Conservation (phyloP, 1,284 basidiomycete species). For the Ustilago trichophora region DNA sequence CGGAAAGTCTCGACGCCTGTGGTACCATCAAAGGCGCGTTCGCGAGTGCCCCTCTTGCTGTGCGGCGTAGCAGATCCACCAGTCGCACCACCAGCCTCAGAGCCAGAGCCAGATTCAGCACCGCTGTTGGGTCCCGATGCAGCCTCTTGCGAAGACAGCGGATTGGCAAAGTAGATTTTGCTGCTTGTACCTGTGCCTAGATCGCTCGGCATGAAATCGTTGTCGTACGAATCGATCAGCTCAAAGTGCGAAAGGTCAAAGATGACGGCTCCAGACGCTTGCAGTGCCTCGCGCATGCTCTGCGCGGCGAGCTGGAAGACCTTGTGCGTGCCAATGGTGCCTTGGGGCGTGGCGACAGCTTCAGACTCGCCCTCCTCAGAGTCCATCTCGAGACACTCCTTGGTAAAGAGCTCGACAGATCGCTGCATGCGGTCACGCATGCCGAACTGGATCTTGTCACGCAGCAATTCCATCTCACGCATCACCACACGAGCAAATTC, state of each 20-base stretch:
- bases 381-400: conserved; percentile 92
- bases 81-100: background rate
- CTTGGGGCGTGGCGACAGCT: conserved; percentile 20
- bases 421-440: conserved; percentile 90
- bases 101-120: too few species aligned
- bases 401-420: conserved; percentile 93
- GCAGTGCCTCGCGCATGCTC: conserved; percentile 85
- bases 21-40: conserved; percentile 48
- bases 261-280: conserved; percentile 88
- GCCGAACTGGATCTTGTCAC: conserved; percentile 90
- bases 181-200: conserved; percentile 56
- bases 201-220: conserved; percentile 68
- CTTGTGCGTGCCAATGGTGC: conserved; percentile 31
- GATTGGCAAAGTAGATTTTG: conserved; percentile 60
- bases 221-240: conserved; percentile 77
- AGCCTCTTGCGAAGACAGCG: conserved; percentile 27
- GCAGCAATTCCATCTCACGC: conserved; percentile 93
- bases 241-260: conserved; percentile 91
- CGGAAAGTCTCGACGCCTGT: conserved; percentile 37
- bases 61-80: conserved; percentile 1
- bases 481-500: conserved; percentile 91
- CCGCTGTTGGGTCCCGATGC: conserved; percentile 8
- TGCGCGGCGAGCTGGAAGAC: conserved; percentile 74
- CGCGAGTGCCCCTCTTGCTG: conserved; percentile 11
- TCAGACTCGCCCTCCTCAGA: conserved; percentile 62